Evolutionary conservation across 1,284 basidiomycete species (phyloP), one percentile per base, ranked within the genome.

Genomic region (Ganoderma resinaceum): DNA sequence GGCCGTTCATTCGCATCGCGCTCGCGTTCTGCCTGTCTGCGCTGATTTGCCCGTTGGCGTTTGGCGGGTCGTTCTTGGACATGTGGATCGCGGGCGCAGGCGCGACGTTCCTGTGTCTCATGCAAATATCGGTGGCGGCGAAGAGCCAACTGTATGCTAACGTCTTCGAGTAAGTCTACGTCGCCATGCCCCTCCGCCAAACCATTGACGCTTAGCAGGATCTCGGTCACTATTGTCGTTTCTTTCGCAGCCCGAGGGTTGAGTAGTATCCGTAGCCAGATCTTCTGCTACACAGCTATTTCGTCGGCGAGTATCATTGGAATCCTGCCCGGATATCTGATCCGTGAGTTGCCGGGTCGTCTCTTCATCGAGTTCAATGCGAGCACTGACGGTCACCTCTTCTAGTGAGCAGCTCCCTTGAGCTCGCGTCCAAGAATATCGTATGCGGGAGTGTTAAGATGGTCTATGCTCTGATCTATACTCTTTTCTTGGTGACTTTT

Each of bases 391-490:
- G 61, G 61, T 2, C 61, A 63, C 72, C 42, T 71, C 76, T 66
- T 73, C 73, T 60, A 95, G 94, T 95, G 73, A 93, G 91, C 75
- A 94, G 93, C 70, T 94, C 94, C 26, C 85, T 96, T 67, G 95
- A 96, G 78, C 82, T 96, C 62, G 94, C 94, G 1, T 95, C 94
- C 0, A 95, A 94, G 80, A 95, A 95, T 75, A 93, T 95, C 61
- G 88, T 96, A 2, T 92, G 91, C 62, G 95, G 95, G 31, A 94
- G 92, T 67, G 94, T 96, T 67, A 93, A 94, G 78, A 94, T 96
- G 93, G 93, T 95, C 26, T 96, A 95, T 73, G 93, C 94, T 23
- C 85, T 96, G 69, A 95, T 96, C 63, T 96, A 95, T 77, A 95
- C 94, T 0, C 83, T 96, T n/a, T 95, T 95, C 79, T 80, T 96